Evolutionary conservation across 192 early-diverging fungal genomes (phyloP), one percentile per base, ranked within the genome.

Genomic region (Rhizoclosmatium sp.): DNA sequence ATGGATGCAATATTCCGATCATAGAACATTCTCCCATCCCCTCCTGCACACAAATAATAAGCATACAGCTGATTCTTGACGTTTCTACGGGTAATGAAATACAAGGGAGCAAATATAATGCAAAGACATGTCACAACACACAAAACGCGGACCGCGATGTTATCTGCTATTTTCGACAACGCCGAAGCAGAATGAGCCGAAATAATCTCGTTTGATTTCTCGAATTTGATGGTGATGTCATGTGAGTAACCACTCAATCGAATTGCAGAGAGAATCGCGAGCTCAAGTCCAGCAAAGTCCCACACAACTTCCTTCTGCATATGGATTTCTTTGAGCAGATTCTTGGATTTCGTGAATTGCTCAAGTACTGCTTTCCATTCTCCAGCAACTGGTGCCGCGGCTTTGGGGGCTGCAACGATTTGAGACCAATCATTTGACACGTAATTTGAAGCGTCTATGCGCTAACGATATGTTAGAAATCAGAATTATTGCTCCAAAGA

Each of bases 51-150:
- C n/a, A 39, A 68, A 23, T 79, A 79, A 79, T 79, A 56, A 4
- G 69, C 78, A 48, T 19, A 45, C 40, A 79, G 56, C 69, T 69
- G 45, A 49, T 66, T 45, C n/a, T 45, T 61, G 14, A 71, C 78
- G 21, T 70, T 71, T 31, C 60, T 71, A 4, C 78, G 14, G 44
- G 47, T 16, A 2, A 70, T n/a, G 16, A 79, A 47, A 69, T 60
- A 79, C 19, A 83, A 40, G 3, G 87, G 87, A 9, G 64, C 69
- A 2, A 81, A 80, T 7, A 88, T 79, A n/a, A 88, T 82, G 81
- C 87, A 88, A 4, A 86, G 75, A 54, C 85, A 88, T 39, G 85
- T 87, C 49, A 88, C 64, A 44, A 84, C 76, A n/a, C 81, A 80
- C 1, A 86, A 47, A 16, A 81, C 61, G 21, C 68, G 67, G 19